Percentiles rank a stretch among this genome's conserved stretches.
phyloP scores from a whole-genome alignment of 352 stramenopile species.

The Elongisporangium anandrum region DNA sequence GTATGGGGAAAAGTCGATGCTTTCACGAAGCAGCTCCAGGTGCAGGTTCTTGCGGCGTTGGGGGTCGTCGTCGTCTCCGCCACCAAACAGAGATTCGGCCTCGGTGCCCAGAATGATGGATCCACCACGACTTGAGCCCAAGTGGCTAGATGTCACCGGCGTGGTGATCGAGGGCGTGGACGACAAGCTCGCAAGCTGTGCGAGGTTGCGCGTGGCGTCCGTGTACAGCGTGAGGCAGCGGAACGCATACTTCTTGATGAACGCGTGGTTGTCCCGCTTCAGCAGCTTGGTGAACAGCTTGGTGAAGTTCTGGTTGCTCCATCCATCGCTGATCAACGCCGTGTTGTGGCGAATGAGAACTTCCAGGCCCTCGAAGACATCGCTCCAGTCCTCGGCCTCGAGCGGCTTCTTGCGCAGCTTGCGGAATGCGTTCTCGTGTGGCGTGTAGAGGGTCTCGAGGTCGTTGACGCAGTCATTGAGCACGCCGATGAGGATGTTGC shows the following conservation, averaged over 20 bases:
- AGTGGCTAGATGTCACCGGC: slow-evolving; percentile 15
- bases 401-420: slow-evolving; percentile 78
- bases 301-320: slow-evolving; percentile 78
- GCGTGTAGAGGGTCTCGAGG: slow-evolving; percentile 78
- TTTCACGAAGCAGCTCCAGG: slow-evolving; percentile 74
- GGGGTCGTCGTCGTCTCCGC: slow-evolving; percentile 34
- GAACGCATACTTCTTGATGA: slow-evolving; percentile 90
- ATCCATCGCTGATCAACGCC: slow-evolving; percentile 61
- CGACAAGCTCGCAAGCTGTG: slow-evolving; percentile 49
- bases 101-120: slow-evolving; percentile 40
- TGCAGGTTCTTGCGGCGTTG: slow-evolving; percentile 62
- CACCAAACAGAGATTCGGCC: not conserved
- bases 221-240: slow-evolving; percentile 79
- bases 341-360: slow-evolving; percentile 77
- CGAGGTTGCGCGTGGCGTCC: slow-evolving; percentile 67
- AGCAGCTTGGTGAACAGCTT: slow-evolving; percentile 84
- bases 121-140: slow-evolving; percentile 14
- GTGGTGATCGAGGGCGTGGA: slow-evolving; percentile 24
- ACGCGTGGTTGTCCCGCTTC: slow-evolving; percentile 79
- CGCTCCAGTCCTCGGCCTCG: slow-evolving; percentile 85
- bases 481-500: slow-evolving; percentile 68
- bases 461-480: slow-evolving; percentile 80
- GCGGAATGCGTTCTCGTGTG: slow-evolving; percentile 77
- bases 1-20: slow-evolving; percentile 84
- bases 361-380: slow-evolving; percentile 85